Evolutionary conservation across 345 rosid genomes (phyloP), one percentile per base, ranked within the genome.

Genomic region (Physaria fendleri): DNA sequence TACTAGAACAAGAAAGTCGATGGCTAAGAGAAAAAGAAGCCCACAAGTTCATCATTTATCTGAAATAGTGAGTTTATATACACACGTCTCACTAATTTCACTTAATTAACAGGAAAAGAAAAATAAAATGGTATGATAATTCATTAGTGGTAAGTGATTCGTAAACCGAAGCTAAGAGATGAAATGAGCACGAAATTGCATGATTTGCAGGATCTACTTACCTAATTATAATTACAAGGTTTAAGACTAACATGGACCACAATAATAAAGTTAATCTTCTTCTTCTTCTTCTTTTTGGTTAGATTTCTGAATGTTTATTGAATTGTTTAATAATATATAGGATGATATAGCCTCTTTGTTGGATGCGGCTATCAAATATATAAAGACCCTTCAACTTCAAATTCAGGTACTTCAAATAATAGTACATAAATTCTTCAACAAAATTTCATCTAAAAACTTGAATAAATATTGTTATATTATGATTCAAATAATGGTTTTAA

Each of bases 141-240:
- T n/a, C n/a, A 12, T 8, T 17, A 42, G 13, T 6, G 51, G 4
- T 35, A 35, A 35, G 40, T n/a, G 39, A 53, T 53, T 14, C 29
- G 62, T 38, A 6, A 69, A 61, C 68, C 88, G 98, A 78, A 53
- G 45, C 75, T 86, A 70, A 79, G 95, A 73, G 72, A 70, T 33
- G 76, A 81, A 40, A 78, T 88, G 74, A 82, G 78, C 75, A 75
- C 79, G 77, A 91, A 74, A 76, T 73, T 91, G 83, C 81, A 81
- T 2, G 71, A 68, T 24, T 64, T 91, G 62, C 81, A 78, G 60
- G 80, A 81, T 39, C 83, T 90, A 33, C 56, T 87, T 87, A 40
- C 97, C 97, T 13, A 82, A 82, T 29, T 76, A 85, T n/a, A n/a
- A n/a, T 59, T 56, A 68, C 60, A 78, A 83, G 93, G 93, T 85